Percentiles rank a stretch among this genome's conserved stretches.
These are phyloP conservation scores for Nothophoma quercina DNA, from an alignment of 2,329 filamentous ascomycete genomes.

Conservation along the genomic window DNA sequence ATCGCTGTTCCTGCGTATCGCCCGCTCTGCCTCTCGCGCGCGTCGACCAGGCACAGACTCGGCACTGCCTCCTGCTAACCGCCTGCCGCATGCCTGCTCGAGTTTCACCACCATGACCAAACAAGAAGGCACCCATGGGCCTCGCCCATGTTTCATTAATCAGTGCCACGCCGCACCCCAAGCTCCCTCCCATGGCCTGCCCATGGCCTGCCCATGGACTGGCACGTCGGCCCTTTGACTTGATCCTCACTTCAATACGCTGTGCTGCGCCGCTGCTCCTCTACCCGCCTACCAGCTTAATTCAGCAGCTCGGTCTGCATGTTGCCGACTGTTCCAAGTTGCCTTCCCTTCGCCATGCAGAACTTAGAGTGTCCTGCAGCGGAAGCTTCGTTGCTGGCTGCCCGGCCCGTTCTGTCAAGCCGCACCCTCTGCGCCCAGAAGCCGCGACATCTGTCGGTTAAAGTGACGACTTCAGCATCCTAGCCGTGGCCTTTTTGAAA, in stretches of 20 bases:
- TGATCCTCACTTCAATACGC: slow-evolving; percentile 12
- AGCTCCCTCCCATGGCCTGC: slow-evolving; percentile 7
- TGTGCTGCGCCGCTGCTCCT: slow-evolving; percentile 3
- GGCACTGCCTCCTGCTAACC: slow-evolving; percentile 40
- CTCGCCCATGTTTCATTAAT: slow-evolving; percentile 35
- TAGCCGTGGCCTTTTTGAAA: slow-evolving; percentile 19
- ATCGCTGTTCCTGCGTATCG: slow-evolving; percentile 33
- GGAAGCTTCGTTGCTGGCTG: slow-evolving; percentile 21
- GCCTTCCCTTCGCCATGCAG: slow-evolving; percentile 1
- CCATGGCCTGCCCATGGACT: not conserved
- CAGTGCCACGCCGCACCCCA: slow-evolving; percentile 26
- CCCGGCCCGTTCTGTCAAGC: slow-evolving; percentile 28
- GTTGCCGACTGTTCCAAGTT: slow-evolving; percentile 8
- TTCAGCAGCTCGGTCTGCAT: slow-evolving; percentile 4
- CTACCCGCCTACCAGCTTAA: slow-evolving; percentile 8
- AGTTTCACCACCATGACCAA: slow-evolving; percentile 31
- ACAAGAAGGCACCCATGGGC: slow-evolving; percentile 32
- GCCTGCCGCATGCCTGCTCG: slow-evolving; percentile 27
- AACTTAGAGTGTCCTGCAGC: slow-evolving; percentile 7
- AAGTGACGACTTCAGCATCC: slow-evolving; percentile 21
- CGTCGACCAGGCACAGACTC: slow-evolving; percentile 19
- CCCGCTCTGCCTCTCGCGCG: slow-evolving; percentile 35
- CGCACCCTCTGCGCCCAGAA: slow-evolving; percentile 5
- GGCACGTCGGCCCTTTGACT: slow-evolving; percentile 16
- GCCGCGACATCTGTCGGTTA: slow-evolving; percentile 26